Conservation (phyloP, 352 stramenopile species). For the Phytophthora fragariaefolia region DNA sequence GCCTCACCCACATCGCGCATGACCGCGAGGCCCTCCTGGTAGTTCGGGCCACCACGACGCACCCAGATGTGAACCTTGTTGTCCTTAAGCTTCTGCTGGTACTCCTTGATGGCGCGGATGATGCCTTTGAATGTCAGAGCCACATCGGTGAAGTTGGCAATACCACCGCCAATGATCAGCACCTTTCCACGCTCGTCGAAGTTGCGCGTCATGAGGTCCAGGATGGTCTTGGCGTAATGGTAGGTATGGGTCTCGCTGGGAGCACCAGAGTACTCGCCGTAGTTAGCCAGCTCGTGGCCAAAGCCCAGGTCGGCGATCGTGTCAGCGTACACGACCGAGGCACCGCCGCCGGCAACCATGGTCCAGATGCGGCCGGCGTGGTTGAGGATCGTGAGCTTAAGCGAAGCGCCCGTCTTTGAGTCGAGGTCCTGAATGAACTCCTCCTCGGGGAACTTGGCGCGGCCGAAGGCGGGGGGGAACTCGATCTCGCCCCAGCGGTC, state of each 20-base stretch:
- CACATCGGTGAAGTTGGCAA: conserved; percentile 99
- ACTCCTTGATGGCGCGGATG: conserved; percentile 94
- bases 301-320: conserved; percentile 97
- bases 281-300: conserved; percentile 95
- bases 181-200: conserved; percentile 93
- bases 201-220: conserved; percentile 95
- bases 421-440: conserved; percentile 96
- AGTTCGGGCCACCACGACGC: conserved; percentile 96
- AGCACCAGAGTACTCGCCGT: conserved; percentile 98
- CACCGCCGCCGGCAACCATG: conserved; percentile 96
- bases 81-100: conserved; percentile 92
- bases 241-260: conserved; percentile 96
- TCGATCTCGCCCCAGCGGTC: conserved; percentile 94
- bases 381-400: conserved; percentile 98
- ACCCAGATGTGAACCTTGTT: conserved; percentile 95
- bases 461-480: conserved; percentile 96
- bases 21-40: conserved; percentile 94
- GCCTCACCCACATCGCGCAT: conserved; percentile 92
- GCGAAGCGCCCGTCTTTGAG: conserved; percentile 94
- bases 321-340: conserved; percentile 97
- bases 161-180: conserved; percentile 97
- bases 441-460: conserved; percentile 96
- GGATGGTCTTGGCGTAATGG: conserved; percentile 97
- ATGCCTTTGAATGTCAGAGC: conserved; percentile 98
- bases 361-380: conserved; percentile 96